phyloP scores from a whole-genome alignment of 306 rosid genomes.

The Fragaria nilgerrensis region DNA sequence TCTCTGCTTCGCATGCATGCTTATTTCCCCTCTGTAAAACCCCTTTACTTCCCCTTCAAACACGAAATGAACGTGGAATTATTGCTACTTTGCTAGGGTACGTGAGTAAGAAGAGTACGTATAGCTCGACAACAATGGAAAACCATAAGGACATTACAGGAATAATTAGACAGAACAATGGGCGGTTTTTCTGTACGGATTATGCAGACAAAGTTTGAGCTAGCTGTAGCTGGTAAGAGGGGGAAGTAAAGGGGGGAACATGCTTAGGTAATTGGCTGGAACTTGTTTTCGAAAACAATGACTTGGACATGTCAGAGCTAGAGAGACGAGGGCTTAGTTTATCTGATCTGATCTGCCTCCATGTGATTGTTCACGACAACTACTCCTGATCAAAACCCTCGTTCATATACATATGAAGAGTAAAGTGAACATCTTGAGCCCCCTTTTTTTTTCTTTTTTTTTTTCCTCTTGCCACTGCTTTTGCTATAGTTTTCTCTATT shows the following conservation, averaged over 20 bases:
- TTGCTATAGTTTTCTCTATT: constrained; percentile 29
- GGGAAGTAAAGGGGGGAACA: constrained; percentile 49
- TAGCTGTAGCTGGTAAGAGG: constrained; percentile 24
- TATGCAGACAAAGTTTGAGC: constrained; percentile 36
- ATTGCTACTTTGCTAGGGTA: background rate
- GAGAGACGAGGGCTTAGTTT: constrained; percentile 22
- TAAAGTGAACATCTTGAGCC: constrained; percentile 43
- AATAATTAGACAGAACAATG: constrained; percentile 18
- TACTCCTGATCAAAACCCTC: constrained; percentile 20
- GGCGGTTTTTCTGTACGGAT: constrained; percentile 21
- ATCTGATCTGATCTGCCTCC: constrained; percentile 41
- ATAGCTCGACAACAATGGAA: constrained; percentile 33
- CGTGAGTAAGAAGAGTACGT: background rate
- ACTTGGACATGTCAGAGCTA: constrained; percentile 69
- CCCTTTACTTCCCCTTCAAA: background rate
- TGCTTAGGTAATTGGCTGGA: constrained; percentile 45
- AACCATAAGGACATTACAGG: constrained; percentile 24
- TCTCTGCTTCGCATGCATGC: background rate
- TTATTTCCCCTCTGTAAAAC: background rate
- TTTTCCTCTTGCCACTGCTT: constrained; percentile 27
- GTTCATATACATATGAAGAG: constrained; percentile 31
- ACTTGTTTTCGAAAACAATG: constrained; percentile 56
- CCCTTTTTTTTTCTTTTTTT: background rate
- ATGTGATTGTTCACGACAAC: constrained; percentile 56
- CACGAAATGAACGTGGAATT: background rate